Evolutionary conservation across 345 rosid genomes (phyloP).

Genomic region (Pistacia atlantica): DNA sequence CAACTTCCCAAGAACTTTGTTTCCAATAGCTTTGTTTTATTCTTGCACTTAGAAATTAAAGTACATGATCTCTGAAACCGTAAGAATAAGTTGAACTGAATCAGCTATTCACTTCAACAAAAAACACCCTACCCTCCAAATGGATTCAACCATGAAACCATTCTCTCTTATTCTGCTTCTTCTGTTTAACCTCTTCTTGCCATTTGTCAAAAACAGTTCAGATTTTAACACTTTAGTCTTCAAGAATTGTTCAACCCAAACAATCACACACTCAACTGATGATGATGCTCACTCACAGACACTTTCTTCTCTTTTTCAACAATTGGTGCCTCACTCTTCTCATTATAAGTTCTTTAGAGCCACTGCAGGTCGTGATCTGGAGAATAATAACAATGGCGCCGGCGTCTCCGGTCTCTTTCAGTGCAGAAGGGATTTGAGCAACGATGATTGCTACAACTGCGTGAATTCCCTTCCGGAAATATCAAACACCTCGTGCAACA

Average conservation of each 20-base stretch:
- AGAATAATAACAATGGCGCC: slow-evolving; percentile 16
- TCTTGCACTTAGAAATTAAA: background rate
- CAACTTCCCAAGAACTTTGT: background rate
- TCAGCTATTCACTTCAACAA: no score
- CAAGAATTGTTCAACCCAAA: slow-evolving; percentile 45
- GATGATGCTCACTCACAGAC: slow-evolving; percentile 36
- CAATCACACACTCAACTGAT: slow-evolving; percentile 17
- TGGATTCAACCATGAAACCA: slow-evolving; percentile 26
- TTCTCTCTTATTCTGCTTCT: slow-evolving; percentile 23
- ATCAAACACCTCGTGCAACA: slow-evolving; percentile 41
- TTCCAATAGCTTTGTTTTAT: background rate
- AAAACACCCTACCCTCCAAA: background rate
- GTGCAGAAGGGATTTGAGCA: slow-evolving; percentile 57
- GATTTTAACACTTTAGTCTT: slow-evolving; percentile 55
- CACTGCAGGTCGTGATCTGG: slow-evolving; percentile 34
- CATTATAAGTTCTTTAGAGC: slow-evolving; percentile 58
- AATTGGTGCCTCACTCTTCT: slow-evolving; percentile 49
- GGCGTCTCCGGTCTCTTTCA: slow-evolving; percentile 66
- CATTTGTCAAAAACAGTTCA: slow-evolving; percentile 22
- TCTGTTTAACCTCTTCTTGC: slow-evolving; percentile 19
- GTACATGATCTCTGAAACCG: background rate
- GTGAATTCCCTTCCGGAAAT: slow-evolving; percentile 41
- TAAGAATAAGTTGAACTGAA: background rate
- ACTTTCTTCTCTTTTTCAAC: slow-evolving; percentile 45
- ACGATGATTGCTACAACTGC: slow-evolving; percentile 52